These are phyloP conservation scores for Pichia sp. DNA, from an alignment of 1,139 yeast genomes.

Conservation along the genomic window DNA sequence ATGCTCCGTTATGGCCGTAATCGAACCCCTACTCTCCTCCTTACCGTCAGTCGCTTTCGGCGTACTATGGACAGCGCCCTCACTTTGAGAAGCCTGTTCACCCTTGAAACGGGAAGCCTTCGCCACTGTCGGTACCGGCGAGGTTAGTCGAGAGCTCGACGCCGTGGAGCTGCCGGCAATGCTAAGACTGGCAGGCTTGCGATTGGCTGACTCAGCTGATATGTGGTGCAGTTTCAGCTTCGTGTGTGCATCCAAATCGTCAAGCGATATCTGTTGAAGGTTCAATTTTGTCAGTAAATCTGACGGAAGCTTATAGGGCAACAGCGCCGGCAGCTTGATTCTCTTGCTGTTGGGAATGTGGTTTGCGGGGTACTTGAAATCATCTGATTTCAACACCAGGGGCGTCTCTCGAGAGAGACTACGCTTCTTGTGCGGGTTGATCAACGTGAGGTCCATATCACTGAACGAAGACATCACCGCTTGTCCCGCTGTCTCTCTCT, in stretches of 20 bases:
- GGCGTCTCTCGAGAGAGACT: background rate
- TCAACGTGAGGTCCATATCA: background rate
- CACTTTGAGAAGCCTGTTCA: background rate
- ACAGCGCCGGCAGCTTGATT: constrained; percentile 16
- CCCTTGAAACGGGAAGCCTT: background rate
- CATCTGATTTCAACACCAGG: constrained; percentile 2
- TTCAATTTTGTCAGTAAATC: constrained; percentile 7
- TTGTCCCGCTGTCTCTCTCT: background rate
- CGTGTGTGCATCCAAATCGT: constrained; percentile 6
- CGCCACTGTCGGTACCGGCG: background rate
- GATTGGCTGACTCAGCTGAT: background rate
- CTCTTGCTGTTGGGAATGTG: background rate
- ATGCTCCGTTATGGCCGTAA: background rate
- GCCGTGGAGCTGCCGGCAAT: background rate
- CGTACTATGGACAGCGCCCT: background rate
- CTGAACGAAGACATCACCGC: constrained; percentile 1
- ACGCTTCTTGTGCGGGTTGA: constrained; percentile 3
- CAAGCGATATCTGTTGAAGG: constrained; percentile 12
- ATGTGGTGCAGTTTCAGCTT: background rate
- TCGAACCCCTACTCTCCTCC: background rate
- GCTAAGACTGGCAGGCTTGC: background rate
- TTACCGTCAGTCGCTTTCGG: background rate
- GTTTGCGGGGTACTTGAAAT: constrained; percentile 10
- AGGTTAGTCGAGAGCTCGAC: background rate
- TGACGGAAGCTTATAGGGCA: constrained; percentile 15